Conservation (phyloP, 306 rosid species). For the Cicer bijugum region DNA sequence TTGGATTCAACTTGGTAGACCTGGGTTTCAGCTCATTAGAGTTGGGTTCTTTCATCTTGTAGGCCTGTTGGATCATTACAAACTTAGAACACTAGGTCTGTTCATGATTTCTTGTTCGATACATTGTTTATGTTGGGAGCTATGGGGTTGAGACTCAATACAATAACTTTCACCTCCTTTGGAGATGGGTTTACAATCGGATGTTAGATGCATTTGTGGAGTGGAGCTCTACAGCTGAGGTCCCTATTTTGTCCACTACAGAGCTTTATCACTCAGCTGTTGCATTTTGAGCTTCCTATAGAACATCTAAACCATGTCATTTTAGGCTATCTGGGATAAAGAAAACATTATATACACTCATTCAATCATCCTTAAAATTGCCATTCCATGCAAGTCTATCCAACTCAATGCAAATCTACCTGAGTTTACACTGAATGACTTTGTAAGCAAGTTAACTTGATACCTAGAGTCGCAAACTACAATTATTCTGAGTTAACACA, state of each 20-base stretch:
- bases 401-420: conserved; percentile 3
- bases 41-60: neutral
- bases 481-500: conserved; percentile 4
- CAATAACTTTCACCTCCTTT: neutral
- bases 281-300: neutral
- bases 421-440: neutral
- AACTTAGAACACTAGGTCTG: neutral
- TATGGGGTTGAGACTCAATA: neutral
- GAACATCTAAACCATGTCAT: neutral
- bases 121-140: neutral
- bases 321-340: neutral
- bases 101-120: neutral
- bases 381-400: conserved; percentile 4
- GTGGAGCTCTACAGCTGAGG: neutral
- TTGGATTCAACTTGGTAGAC: conserved; percentile 6
- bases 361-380: neutral
- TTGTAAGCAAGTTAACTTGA: neutral
- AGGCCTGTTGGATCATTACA: neutral
- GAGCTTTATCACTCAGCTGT: neutral
- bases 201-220: neutral
- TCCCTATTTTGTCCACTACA: neutral
- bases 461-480: neutral
- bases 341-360: neutral
- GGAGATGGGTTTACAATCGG: neutral
- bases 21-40: neutral